A percentile compares a stretch with the other conserved stretches of the same genome.
Evolutionary conservation across 2,329 filamentous ascomycete genomes (phyloP).

Genomic region (Microcyclospora tardicrescens): DNA sequence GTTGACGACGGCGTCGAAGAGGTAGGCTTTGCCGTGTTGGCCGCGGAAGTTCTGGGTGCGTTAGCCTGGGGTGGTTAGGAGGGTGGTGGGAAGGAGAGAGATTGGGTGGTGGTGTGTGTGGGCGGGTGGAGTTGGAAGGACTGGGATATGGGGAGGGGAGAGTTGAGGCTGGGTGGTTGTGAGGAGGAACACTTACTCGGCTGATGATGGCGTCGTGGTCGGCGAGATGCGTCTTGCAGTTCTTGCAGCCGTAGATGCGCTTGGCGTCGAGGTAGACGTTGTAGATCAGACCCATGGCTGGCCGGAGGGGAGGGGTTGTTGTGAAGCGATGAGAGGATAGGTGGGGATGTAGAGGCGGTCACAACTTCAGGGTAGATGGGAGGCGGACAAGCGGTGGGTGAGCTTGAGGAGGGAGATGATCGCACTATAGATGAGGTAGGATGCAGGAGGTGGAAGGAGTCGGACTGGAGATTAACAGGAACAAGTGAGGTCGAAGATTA

Average conservation of each 20-base stretch:
- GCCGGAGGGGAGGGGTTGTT: no score
- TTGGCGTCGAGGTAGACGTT: conserved; percentile 56
- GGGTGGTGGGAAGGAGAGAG: conserved; percentile 1
- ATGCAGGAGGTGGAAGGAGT: no score
- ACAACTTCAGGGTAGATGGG: no score
- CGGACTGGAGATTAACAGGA: no score
- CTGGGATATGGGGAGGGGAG: conserved; percentile 4
- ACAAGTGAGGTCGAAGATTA: no score
- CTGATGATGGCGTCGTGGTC: conserved; percentile 96
- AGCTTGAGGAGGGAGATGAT: no score
- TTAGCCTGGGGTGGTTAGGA: neutral
- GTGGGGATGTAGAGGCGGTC: no score
- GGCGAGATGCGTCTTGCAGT: conserved; percentile 88
- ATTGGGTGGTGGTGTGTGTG: conserved; percentile 3
- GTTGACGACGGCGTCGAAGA: conserved; percentile 92
- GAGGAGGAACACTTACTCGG: conserved; percentile 45
- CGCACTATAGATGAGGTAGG: no score
- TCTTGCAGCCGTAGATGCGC: conserved; percentile 72
- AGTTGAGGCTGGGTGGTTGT: conserved; percentile 1
- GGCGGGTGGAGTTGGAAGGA: conserved; percentile 1
- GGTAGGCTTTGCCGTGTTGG: conserved; percentile 94
- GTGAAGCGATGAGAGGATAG: no score
- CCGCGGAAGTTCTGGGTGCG: conserved; percentile 80
- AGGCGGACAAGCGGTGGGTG: no score
- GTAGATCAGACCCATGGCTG: conserved; percentile 23